Base-by-base conservation (phyloP, 805 yeast species). In the Wickerhamomyces strasburgensis region DNA sequence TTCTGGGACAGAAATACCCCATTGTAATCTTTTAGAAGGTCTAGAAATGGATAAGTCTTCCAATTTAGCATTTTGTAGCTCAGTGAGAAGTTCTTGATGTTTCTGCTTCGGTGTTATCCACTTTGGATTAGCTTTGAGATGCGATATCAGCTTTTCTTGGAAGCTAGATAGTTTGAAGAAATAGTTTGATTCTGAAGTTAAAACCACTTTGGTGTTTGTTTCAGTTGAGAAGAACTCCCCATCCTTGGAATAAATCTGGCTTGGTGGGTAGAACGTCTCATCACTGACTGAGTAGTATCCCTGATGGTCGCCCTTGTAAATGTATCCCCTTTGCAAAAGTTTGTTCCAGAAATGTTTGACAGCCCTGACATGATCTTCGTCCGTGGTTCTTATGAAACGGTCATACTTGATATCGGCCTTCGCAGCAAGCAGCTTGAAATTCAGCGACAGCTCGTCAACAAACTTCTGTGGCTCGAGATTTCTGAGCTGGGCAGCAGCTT, bases 271-370 rank as follows among this genome's bases (percentile, higher is more conserved):
- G 53, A 93, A 93, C 2, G 96, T 83, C 61, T 93, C 98, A 55
- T 93, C 98, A 33, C 94, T 82, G 6, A 90, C 67, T 6, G 95
- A 85, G 56, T 93, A 93, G 98, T 98, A 93, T 2, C 98, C 98
- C 33, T 74, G 61, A 57, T 93, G 98, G 21, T 72, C 65, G 6
- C 95, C 96, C 54, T 81, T 74, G 56, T 87, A 87, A 2, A 93
- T 84, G 47, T 64, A 74, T 0, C 85, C 90, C 31, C 72, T 75
- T 0, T 70, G 61, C 30, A 58, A 41, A 43, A 93, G 73, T 1
- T 62, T 43, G 2, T 67, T 58, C 98, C 98, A 93, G 43, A 93
- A 71, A 21, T 66, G 58, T 24, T 66, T 64, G 2, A 87, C 95
- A 3, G 85, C 75, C 2, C 45, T 60, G 1, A 71, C 41, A 58